phyloP scores from a whole-genome alignment of 2,329 filamentous ascomycete genomes.

The Fusarium decemcellulare region DNA sequence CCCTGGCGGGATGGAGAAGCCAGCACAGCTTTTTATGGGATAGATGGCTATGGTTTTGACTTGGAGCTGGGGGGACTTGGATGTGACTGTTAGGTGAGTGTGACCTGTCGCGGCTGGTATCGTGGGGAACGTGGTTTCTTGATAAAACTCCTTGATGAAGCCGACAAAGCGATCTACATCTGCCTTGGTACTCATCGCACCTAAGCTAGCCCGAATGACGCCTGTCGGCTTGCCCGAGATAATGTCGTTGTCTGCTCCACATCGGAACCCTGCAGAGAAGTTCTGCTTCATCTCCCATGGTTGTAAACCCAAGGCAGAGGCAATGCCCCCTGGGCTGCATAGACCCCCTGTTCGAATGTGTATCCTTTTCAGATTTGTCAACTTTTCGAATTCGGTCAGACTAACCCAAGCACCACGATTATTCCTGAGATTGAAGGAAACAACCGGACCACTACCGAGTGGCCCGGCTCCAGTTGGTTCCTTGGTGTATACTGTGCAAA shows the following conservation, averaged over 20 bases:
- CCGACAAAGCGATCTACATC: conserved; percentile 81
- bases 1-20: conserved; percentile 76
- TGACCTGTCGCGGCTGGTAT: neutral
- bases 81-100: neutral
- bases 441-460: conserved; percentile 76
- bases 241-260: conserved; percentile 86
- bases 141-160: conserved; percentile 78
- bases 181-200: conserved; percentile 85
- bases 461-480: conserved; percentile 34
- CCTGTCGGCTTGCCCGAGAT: conserved; percentile 90
- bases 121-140: conserved; percentile 24
- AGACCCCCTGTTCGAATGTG: conserved; percentile 90
- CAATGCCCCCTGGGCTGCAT: conserved; percentile 92
- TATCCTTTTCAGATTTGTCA: conserved; percentile 83
- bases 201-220: conserved; percentile 86
- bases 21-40: conserved; percentile 94
- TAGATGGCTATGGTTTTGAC: conserved; percentile 82
- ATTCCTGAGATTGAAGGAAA: conserved; percentile 87
- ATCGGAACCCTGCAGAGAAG: conserved; percentile 87
- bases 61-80: conserved; percentile 27
- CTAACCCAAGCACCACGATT: conserved; percentile 81
- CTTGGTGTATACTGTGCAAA: conserved; percentile 77
- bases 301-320: conserved; percentile 78
- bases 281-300: conserved; percentile 88
- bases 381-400: conserved; percentile 88